Evolutionary conservation across 176 grass and related monocot genomes (phyloP).

Genomic region (Cenchrus americanus): DNA sequence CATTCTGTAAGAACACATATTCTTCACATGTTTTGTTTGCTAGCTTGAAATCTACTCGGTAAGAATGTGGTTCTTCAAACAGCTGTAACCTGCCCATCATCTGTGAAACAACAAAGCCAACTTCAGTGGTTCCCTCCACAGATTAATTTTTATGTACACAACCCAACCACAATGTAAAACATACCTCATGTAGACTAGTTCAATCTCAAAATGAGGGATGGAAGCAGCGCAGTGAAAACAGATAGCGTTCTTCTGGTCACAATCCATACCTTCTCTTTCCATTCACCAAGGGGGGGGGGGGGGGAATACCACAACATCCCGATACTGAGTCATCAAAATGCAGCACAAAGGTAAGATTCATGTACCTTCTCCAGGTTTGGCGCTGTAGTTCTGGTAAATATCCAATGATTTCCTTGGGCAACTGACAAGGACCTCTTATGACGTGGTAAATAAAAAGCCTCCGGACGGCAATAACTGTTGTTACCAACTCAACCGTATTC

Average conservation of each 20-base stretch:
- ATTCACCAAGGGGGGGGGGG: conserved; percentile 29
- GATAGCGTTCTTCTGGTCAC: conserved; percentile 23
- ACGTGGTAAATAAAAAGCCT: background rate
- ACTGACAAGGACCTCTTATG: conserved; percentile 6
- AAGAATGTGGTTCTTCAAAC: conserved; percentile 34
- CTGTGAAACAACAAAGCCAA: conserved; percentile 36
- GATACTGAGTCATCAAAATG: conserved; percentile 26
- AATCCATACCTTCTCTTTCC: conserved; percentile 21
- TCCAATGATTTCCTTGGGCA: background rate
- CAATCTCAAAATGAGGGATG: conserved; percentile 27
- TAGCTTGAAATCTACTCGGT: conserved; percentile 17
- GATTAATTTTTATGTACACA: conserved; percentile 1
- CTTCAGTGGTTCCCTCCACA: conserved; percentile 22
- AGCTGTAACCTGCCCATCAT: background rate
- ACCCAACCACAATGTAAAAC: conserved; percentile 15
- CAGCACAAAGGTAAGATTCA: conserved; percentile 3
- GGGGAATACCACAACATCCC: background rate
- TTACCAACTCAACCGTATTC: conserved; percentile 48
- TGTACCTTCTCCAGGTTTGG: conserved; percentile 37
- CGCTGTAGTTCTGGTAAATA: conserved; percentile 18
- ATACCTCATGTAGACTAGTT: conserved; percentile 19
- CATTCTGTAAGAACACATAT: conserved; percentile 22
- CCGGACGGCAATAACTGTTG: conserved; percentile 1
- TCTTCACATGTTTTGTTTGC: conserved; percentile 22
- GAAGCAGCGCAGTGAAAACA: background rate